These are phyloP conservation scores for Elsinoe necatrix DNA, from an alignment of 2,329 filamentous ascomycete genomes.

Conservation along the genomic window DNA sequence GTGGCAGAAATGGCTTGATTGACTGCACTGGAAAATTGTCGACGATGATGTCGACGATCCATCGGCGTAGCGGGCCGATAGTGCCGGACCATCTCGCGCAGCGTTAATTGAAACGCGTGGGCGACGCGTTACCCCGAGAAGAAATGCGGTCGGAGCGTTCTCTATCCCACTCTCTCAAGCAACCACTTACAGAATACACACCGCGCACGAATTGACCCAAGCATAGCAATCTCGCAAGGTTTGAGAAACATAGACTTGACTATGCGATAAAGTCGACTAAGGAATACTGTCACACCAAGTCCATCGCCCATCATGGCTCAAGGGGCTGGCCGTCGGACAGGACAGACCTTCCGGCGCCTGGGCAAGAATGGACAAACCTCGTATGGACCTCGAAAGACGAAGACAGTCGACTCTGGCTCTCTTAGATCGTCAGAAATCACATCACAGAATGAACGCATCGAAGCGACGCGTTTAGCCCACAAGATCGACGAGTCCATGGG, in stretches of 20 bases:
- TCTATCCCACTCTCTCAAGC: background rate
- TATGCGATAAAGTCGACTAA: background rate
- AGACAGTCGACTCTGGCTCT: constrained; percentile 71
- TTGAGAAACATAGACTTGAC: background rate
- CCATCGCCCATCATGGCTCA: constrained; percentile 35
- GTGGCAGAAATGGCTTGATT: too few species aligned
- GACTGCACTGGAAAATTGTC: background rate
- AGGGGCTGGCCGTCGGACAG: constrained; percentile 35
- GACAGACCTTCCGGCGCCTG: constrained; percentile 26
- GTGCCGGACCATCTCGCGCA: background rate
- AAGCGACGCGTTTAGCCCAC: constrained; percentile 73
- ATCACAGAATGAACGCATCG: constrained; percentile 85
- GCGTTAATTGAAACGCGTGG: constrained; percentile 1
- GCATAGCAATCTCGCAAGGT: background rate
- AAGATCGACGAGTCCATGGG: constrained; percentile 92
- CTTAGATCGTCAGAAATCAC: constrained; percentile 72
- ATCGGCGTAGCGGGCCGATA: background rate
- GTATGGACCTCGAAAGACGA: constrained; percentile 51
- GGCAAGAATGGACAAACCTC: constrained; percentile 43
- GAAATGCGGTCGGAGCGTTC: constrained; percentile 3
- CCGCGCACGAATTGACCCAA: background rate
- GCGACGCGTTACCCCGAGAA: background rate
- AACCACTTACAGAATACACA: background rate
- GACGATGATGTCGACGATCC: background rate
- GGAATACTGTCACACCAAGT: background rate